Base-by-base conservation (phyloP, 2,329 filamentous ascomycete genomes). In the Ceratocystis colombiana region DNA sequence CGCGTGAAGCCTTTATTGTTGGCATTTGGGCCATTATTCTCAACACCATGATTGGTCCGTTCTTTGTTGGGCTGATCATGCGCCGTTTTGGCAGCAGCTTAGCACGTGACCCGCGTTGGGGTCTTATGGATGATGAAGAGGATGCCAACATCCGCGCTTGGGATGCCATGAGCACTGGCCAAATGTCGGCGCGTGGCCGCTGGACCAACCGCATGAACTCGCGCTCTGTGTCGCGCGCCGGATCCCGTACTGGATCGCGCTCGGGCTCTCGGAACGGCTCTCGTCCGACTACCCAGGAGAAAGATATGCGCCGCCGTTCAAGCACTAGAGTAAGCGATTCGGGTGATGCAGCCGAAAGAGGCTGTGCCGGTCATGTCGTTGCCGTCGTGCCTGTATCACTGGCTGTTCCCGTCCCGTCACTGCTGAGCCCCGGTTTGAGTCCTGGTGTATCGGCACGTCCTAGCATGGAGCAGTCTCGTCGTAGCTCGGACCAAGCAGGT, bases 21-120 rank as follows among this genome's bases (percentile, higher is more conserved):
- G 78, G 80, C 0, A 80, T 80, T 0, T 84, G 81, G 82, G 81
- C 80, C 1, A 82, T 84, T 12, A 75, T 83, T 0, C 72, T 84
- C 1, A 83, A 81, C 70, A 84, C 82, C 0, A 73, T 83, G n/a
- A 68, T 82, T 12, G 81, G 81, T 0, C 82, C 82, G 0, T 70
- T 84, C 0, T 73, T 73, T n/a, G 78, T 83, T 12, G 81, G 81
- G 0, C 66, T 80, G 0, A 73, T 81, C 3, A 78, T 82, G 66
- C 66, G 50, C 15, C 30, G 48, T 59, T 61, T 59, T 28, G 48
- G 64, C 41, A 17, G 30, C 33, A 30, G 57, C 33, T 22, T 67
- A 7, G 45, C 66, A 44, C 10, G 64, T 28, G 46, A 68, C 28
- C 66, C 66, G 6, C 59, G 44, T 20, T 68, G 66, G 66, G 66